These are phyloP conservation scores for Akanthomyces lecanii DNA, from an alignment of 2,329 filamentous ascomycete species.

Conservation along the genomic window DNA sequence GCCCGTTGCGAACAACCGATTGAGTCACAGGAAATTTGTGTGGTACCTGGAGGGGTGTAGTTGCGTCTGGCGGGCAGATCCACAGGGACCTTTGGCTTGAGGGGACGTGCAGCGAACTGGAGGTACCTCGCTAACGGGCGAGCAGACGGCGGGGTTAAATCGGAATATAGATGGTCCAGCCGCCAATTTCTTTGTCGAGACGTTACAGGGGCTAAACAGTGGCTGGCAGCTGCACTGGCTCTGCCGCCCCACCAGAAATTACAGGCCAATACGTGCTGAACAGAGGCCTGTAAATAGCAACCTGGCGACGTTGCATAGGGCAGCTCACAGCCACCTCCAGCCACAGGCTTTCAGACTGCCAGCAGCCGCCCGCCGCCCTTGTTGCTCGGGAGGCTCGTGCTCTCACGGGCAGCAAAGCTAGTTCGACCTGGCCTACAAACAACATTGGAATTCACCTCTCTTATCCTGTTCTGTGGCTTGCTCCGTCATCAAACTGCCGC, in stretches of 20 bases:
- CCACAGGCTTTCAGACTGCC: neutral
- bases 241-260: neutral
- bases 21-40: slow-evolving; percentile 42
- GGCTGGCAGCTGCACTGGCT: neutral
- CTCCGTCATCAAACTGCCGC: neutral
- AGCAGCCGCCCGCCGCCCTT: slow-evolving; percentile 7
- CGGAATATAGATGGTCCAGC: slow-evolving; percentile 16
- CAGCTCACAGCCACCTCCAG: neutral
- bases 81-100: slow-evolving; percentile 5
- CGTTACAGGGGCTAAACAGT: neutral
- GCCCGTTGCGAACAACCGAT: slow-evolving; percentile 17
- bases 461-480: neutral
- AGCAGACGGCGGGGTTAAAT: slow-evolving; percentile 8
- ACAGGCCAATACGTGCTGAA: neutral
- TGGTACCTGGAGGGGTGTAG: slow-evolving; percentile 9
- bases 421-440: slow-evolving; percentile 2
- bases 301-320: neutral
- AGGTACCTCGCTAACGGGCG: slow-evolving; percentile 20
- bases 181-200: neutral
- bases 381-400: slow-evolving; percentile 15
- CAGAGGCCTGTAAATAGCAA: neutral
- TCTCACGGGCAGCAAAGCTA: slow-evolving; percentile 13
- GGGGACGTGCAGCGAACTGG: neutral
- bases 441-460: slow-evolving; percentile 7
- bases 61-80: slow-evolving; percentile 13